phyloP scores from a whole-genome alignment of 139 green algal species.

The Micractinium sp. region DNA sequence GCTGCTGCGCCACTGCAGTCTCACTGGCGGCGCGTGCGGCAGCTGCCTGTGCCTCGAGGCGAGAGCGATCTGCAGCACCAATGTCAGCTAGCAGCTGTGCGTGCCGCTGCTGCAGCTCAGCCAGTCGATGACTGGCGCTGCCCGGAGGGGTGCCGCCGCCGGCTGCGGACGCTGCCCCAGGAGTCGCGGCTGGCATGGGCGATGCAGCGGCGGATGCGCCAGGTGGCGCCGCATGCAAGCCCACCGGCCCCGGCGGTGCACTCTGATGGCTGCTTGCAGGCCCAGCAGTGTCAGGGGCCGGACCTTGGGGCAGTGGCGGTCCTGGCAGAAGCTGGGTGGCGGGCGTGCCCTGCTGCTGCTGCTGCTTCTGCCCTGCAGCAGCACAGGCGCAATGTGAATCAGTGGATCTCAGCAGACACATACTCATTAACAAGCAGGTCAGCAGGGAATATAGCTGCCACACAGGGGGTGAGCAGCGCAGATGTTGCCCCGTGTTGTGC shows the following conservation, averaged over 20 bases:
- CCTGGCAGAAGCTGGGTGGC: neutral
- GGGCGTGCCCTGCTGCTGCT: neutral
- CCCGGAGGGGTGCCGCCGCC: neutral
- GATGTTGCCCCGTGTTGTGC: no score
- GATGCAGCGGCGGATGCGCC: neutral
- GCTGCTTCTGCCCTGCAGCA: neutral
- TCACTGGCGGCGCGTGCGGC: neutral
- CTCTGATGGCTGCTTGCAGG: neutral
- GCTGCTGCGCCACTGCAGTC: neutral
- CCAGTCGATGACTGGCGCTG: neutral
- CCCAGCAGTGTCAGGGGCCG: neutral
- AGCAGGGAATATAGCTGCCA: no score
- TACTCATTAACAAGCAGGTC: neutral
- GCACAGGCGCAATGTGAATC: no score
- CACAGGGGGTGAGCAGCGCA: no score
- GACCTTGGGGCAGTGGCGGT: neutral
- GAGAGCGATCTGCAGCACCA: constrained; percentile 9
- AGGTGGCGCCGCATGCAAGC: neutral
- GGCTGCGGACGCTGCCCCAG: neutral
- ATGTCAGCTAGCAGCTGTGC: constrained; percentile 34
- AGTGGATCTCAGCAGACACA: neutral
- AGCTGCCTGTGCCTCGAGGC: neutral
- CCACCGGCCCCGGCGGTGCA: neutral
- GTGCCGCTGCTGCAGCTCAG: constrained; percentile 34
- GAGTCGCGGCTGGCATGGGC: neutral